Base-by-base conservation (phyloP, 371 early-diverging fungal genomes). In the Lichtheimia corymbifera region DNA sequence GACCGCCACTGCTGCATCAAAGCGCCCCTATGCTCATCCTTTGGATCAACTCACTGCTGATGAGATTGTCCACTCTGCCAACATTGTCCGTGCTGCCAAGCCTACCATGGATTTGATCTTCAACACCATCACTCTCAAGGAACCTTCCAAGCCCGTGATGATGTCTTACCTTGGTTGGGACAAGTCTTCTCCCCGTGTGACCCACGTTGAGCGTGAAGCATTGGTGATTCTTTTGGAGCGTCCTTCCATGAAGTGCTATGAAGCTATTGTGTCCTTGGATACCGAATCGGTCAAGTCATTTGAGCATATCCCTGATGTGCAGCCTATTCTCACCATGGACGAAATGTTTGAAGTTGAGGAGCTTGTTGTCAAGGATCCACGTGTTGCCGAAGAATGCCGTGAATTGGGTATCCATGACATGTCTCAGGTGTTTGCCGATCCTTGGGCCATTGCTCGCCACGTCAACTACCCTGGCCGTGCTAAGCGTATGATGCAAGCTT, bases 381-480 rank as follows among this genome's bases (percentile, higher is more conserved):
- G 51, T 42, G 79, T 81, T 7, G 64, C 47, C 41, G 73, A 70
- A 24, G 82, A 81, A 27, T 81, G 82, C 60, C 65, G 62, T 35
- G 78, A 70, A 52, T 55, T 81, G 12, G 82, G 82, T 57, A 78
- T 81, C 55, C 66, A 65, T 9, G 82, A 81, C 49, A 81, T 81
- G 79, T 74, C 76, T 4, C 58, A 51, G 13, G 79, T 81, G 2
- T 78, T 76, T 53, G 45, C 57, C 35, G 82, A 81, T 64, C 82
- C 82, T 58, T 81, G 82, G 82, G 82, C 79, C 50, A 76, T 78
- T 67, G 80, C 76, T 65, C 75, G 77, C 14, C 80, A 80, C 52
- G 62, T 75, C 53, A 44, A 63, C 52, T 65, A 79, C 59, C 70
- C 67, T 51, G 82, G 79, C 20, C 76, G 74, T 42, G 66, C 59